Evolutionary conservation across 2,329 filamentous ascomycete species (phyloP).

Genomic region (Lachnellula hyalina): DNA sequence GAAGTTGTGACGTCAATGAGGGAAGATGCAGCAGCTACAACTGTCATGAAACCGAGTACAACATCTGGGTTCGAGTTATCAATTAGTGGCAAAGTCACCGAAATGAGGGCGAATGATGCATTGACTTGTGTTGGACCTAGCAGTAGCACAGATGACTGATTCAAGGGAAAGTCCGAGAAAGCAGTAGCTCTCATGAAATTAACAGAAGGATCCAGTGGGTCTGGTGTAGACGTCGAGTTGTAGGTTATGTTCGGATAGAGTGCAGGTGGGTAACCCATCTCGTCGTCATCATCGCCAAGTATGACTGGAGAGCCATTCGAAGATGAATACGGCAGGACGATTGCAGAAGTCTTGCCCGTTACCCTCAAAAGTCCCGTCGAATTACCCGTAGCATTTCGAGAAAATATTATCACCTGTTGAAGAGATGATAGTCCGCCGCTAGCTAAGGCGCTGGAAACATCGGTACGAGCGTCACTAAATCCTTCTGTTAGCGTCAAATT

Average conservation of each 20-base stretch:
- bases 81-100: slow-evolving; percentile 74
- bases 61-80: slow-evolving; percentile 56
- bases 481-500: background rate
- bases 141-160: slow-evolving; percentile 54
- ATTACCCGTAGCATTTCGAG: slow-evolving; percentile 57
- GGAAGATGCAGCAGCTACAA: slow-evolving; percentile 64
- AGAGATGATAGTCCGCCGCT: slow-evolving; percentile 49
- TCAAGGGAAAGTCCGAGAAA: slow-evolving; percentile 34
- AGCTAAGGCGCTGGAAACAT: slow-evolving; percentile 65
- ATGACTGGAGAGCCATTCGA: slow-evolving; percentile 51
- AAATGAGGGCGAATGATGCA: slow-evolving; percentile 67
- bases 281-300: slow-evolving; percentile 48
- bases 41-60: slow-evolving; percentile 77
- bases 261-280: slow-evolving; percentile 61
- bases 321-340: slow-evolving; percentile 56
- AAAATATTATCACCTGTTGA: slow-evolving; percentile 69
- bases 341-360: slow-evolving; percentile 47
- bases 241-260: slow-evolving; percentile 80
- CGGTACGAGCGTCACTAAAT: slow-evolving; percentile 43
- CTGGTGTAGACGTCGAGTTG: slow-evolving; percentile 17
- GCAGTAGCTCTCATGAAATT: slow-evolving; percentile 22
- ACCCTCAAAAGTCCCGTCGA: slow-evolving; percentile 56
- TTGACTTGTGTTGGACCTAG: slow-evolving; percentile 67
- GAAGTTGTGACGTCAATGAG: slow-evolving; percentile 59
- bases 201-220: slow-evolving; percentile 23